Conservation (phyloP, 2,329 filamentous ascomycete species). For the Cytospora paraplurivora region DNA sequence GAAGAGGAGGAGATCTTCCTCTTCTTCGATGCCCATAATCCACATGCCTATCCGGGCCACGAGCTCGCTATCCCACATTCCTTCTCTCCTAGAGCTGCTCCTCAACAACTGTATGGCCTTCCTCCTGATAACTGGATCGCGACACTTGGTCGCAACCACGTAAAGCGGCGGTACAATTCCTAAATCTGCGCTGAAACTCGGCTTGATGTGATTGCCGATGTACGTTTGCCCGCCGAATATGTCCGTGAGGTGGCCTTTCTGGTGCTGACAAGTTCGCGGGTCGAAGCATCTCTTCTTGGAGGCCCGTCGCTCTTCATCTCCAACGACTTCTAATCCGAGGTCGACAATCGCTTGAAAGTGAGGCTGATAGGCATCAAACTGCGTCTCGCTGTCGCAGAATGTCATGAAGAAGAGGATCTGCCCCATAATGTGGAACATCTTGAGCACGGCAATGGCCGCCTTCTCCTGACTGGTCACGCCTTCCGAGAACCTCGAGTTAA, state of each 20-base stretch:
- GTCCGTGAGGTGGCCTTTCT: conserved; percentile 38
- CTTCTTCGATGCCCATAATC: conserved; percentile 59
- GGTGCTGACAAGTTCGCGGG: conserved; percentile 47
- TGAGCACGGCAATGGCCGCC: conserved; percentile 61
- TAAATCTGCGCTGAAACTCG: conserved; percentile 64
- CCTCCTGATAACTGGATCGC: conserved; percentile 57
- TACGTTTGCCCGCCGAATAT: conserved; percentile 47
- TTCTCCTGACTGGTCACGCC: conserved; percentile 57
- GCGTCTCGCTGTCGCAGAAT: conserved; percentile 59
- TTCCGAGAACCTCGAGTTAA: conserved; percentile 51
- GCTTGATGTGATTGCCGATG: conserved; percentile 55
- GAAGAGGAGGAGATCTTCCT: conserved; percentile 39
- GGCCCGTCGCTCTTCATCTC: conserved; percentile 57
- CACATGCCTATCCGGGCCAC: conserved; percentile 57
- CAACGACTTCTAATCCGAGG: conserved; percentile 60
- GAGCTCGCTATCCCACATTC: conserved; percentile 69
- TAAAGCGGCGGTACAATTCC: conserved; percentile 67
- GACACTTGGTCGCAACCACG: conserved; percentile 67
- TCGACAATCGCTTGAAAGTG: conserved; percentile 59
- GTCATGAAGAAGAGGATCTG: conserved; percentile 61
- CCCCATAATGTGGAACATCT: conserved; percentile 64
- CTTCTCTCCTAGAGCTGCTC: conserved; percentile 63
- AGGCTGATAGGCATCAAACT: conserved; percentile 57
- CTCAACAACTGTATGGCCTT: conserved; percentile 63
- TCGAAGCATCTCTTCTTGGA: conserved; percentile 49